phyloP scores from a whole-genome alignment of 1,284 basidiomycete genomes.

The Sporisorium graminicola region DNA sequence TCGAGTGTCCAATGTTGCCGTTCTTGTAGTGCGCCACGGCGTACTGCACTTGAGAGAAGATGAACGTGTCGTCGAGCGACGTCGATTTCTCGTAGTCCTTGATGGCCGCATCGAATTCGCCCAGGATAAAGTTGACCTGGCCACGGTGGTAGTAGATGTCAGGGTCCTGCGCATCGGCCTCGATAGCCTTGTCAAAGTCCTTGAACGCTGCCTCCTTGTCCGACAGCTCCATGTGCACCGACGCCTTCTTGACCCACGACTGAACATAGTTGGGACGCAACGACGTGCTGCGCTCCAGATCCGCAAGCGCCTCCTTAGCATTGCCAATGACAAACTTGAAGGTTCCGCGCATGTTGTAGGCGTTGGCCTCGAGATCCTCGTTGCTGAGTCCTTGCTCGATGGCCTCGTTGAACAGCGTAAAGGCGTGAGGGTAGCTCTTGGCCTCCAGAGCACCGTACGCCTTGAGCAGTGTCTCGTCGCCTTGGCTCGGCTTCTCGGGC shows the following conservation, averaged over 20 bases:
- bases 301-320: conserved; percentile 84
- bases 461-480: conserved; percentile 85
- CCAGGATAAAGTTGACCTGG: conserved; percentile 97
- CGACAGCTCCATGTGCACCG: conserved; percentile 93
- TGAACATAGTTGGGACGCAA: conserved; percentile 85
- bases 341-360: conserved; percentile 92
- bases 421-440: conserved; percentile 86
- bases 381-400: conserved; percentile 85
- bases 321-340: conserved; percentile 86
- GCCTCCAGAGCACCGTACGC: conserved; percentile 87
- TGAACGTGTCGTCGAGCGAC: conserved; percentile 83
- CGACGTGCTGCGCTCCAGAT: conserved; percentile 83
- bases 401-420: conserved; percentile 85
- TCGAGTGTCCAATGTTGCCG: conserved; percentile 81
- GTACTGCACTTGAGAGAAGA: conserved; percentile 95
- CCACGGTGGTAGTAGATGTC: conserved; percentile 99
- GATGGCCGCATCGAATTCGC: conserved; percentile 86
- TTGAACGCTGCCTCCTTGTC: conserved; percentile 79
- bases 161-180: conserved; percentile 84
- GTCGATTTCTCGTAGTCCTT: conserved; percentile 91
- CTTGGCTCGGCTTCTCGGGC: conserved; percentile 81
- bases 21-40: conserved; percentile 97
- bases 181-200: conserved; percentile 90
- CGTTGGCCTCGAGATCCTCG: conserved; percentile 83
- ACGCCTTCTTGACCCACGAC: conserved; percentile 95